These are phyloP conservation scores for Gastrodia elata DNA, from an alignment of 106 monocot genomes.

Conservation along the genomic window DNA sequence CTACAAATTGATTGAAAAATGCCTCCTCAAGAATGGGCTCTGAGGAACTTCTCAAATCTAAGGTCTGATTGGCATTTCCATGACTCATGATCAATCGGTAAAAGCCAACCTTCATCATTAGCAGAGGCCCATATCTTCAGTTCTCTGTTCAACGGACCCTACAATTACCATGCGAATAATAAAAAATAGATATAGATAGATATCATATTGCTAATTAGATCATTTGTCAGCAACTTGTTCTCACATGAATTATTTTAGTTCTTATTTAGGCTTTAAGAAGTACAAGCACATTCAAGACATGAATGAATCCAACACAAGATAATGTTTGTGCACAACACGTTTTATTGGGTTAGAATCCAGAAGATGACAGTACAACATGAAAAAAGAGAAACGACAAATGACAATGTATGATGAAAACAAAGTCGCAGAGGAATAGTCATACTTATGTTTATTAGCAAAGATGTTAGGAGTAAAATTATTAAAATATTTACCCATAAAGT, in stretches of 20 bases:
- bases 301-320: background rate
- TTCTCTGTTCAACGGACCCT: conserved; percentile 94
- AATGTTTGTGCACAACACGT: background rate
- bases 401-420: background rate
- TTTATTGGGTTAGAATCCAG: background rate
- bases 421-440: background rate
- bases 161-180: background rate
- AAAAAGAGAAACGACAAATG: background rate
- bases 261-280: background rate
- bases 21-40: conserved; percentile 64
- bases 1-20: conserved; percentile 94
- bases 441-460: background rate
- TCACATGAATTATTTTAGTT: background rate
- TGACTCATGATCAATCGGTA: conserved; percentile 78
- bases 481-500: too few relatives aligned
- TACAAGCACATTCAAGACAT: background rate
- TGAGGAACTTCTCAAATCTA: conserved; percentile 69
- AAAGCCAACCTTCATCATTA: conserved; percentile 80
- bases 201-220: background rate
- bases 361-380: background rate
- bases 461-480: background rate
- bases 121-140: conserved; percentile 82
- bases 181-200: background rate
- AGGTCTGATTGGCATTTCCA: conserved; percentile 93
- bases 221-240: background rate